Conservation (phyloP, 2,329 filamentous ascomycete species). For the Daldinia sp. region DNA sequence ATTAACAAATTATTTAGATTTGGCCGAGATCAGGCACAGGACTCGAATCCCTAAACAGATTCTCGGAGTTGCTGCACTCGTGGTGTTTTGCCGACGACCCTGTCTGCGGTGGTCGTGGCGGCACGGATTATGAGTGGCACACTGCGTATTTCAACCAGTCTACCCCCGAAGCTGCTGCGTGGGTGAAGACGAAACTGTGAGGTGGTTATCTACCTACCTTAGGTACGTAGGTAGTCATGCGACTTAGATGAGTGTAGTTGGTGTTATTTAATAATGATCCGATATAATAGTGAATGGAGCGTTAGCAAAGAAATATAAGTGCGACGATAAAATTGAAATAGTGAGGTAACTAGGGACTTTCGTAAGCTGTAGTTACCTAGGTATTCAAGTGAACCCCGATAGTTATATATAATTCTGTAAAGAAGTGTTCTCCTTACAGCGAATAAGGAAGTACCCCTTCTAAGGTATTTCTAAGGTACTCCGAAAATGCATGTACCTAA, state of each 20-base stretch:
- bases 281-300: no score
- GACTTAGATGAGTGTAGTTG: neutral
- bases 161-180: conserved; percentile 11
- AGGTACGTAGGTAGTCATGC: neutral
- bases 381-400: neutral
- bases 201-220: neutral
- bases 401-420: neutral
- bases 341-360: no score
- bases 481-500: neutral
- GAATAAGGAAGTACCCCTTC: neutral
- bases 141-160: conserved; percentile 12
- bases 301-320: neutral
- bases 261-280: no score
- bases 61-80: neutral
- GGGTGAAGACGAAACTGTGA: conserved; percentile 13
- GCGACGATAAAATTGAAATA: neutral
- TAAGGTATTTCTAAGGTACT: neutral
- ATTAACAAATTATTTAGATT: neutral
- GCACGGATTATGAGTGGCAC: neutral
- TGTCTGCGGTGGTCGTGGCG: neutral
- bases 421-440: neutral
- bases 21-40: neutral
- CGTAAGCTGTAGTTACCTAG: neutral
- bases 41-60: neutral
- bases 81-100: neutral